These are phyloP conservation scores for Ustilago loliicola DNA, from an alignment of 1,284 basidiomycete genomes.

Conservation along the genomic window DNA sequence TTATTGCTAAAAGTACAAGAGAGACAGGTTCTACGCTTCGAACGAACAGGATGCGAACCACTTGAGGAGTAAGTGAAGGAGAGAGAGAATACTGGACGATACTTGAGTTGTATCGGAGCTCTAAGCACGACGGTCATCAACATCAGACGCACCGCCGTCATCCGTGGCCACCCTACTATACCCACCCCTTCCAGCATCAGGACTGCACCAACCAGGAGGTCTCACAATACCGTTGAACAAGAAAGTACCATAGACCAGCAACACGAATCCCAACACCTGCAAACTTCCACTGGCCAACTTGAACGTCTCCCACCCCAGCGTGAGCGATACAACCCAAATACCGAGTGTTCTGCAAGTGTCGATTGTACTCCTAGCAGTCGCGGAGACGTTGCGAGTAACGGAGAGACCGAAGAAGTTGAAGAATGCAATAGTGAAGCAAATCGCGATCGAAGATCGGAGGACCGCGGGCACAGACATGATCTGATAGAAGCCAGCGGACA, in stretches of 20 bases:
- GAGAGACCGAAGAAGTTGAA: constrained; percentile 97
- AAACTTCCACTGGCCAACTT: constrained; percentile 84
- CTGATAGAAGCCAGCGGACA: constrained; percentile 89
- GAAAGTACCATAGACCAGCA: constrained; percentile 82
- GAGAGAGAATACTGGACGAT: no score
- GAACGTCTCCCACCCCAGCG: constrained; percentile 87
- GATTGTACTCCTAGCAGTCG: constrained; percentile 76
- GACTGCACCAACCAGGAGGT: constrained; percentile 51
- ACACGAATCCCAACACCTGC: constrained; percentile 87
- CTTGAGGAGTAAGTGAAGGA: no score
- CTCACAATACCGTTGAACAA: constrained; percentile 67
- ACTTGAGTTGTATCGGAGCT: no score
- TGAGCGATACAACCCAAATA: constrained; percentile 75
- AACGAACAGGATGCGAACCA: no score
- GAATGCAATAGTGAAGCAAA: constrained; percentile 78
- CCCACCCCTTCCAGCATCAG: constrained; percentile 2
- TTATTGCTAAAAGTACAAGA: constrained; percentile 20
- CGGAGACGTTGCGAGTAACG: constrained; percentile 78
- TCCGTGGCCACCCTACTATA: constrained; percentile 23
- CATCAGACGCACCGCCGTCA: constrained; percentile 16
- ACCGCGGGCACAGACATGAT: constrained; percentile 85
- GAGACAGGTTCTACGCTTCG: no score
- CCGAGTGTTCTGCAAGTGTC: constrained; percentile 95
- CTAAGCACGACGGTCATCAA: background rate
- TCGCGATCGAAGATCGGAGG: constrained; percentile 80